Base-by-base conservation (phyloP, 2,329 filamentous ascomycete species). In the Colletotrichum musae region DNA sequence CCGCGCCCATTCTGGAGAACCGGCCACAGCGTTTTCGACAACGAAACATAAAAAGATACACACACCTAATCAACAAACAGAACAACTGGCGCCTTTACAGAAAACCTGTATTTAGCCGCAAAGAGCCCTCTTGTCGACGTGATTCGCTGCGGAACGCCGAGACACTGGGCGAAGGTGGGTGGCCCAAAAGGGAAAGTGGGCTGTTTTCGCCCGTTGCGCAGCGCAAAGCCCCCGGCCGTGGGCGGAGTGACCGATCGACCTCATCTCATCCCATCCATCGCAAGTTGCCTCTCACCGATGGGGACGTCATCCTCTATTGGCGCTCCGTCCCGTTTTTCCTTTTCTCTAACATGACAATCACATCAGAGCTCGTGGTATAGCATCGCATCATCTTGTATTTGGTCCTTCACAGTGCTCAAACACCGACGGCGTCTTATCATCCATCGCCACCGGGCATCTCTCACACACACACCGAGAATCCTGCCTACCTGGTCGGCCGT, bases 161-260 rank as follows among this genome's bases (percentile, higher is more conserved):
- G 32, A 62, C 54, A 36, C 32, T 36, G 32, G 32, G 10, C 32
- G 32, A 56, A 56, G 62, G 62, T 65, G 66, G 56, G 32, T 57
- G 56, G 24, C 62, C 50, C 54, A 36, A 69, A 54, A 28, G 52
- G 66, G 66, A 60, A 69, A 69, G 62, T 61, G 56, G 62, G 66
- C 56, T 57, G 62, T 66, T 43, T 36, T 10, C 32, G 47, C 36
- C 10, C 16, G 56, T 54, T 21, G 28, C 21, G 28, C 10, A 9
- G 32, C 32, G 32, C 7, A 9, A 10, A 48, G 41, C 45, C 60
- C 57, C 60, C 61, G 61, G 56, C 66, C 24, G 54, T 53, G 39
- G 51, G 54, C 60, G 39, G 51, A 45, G 45, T 36, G 32, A 36
- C 60, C 26, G 21, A 41, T 61, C 47, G 50, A 59, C 61, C 50